phyloP scores from a whole-genome alignment of 1,284 basidiomycete genomes.

The Athelia sp. region DNA sequence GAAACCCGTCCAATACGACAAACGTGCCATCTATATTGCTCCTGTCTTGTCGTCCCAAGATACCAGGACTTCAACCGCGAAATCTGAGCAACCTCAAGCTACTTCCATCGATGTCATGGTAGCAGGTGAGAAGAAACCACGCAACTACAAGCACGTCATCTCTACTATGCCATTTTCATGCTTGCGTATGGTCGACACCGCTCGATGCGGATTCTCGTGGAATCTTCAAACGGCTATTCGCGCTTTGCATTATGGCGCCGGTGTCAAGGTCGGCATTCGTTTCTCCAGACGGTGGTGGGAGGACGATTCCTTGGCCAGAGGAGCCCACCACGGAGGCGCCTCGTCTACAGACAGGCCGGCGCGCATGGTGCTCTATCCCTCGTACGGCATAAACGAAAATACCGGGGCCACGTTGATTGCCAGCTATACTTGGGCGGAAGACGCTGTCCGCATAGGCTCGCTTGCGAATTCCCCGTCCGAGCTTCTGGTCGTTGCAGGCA shows the following conservation, averaged over 20 bases:
- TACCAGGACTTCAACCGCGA: too few relatives aligned
- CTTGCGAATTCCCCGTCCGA: too few relatives aligned
- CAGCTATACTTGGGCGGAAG: slow-evolving; percentile 18
- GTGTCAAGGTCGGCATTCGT: slow-evolving; percentile 6
- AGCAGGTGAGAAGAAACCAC: background rate
- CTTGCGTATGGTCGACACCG: slow-evolving; percentile 20
- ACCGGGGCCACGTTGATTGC: slow-evolving; percentile 12
- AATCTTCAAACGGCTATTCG: background rate
- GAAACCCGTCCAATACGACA: slow-evolving; percentile 5
- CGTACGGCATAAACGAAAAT: slow-evolving; percentile 12
- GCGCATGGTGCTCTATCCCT: slow-evolving; percentile 21
- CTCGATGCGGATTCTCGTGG: background rate
- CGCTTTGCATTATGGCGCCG: background rate
- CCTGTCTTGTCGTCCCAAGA: background rate
- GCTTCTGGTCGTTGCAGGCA: too few relatives aligned
- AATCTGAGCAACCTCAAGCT: background rate
- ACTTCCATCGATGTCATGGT: background rate
- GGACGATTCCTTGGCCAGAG: background rate
- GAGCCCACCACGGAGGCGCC: slow-evolving; percentile 7
- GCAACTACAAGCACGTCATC: slow-evolving; percentile 25
- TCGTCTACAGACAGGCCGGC: slow-evolving; percentile 13
- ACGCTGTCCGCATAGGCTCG: slow-evolving; percentile 15
- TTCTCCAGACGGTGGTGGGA: slow-evolving; percentile 8
- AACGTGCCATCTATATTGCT: slow-evolving; percentile 5
- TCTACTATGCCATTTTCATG: slow-evolving; percentile 22